phyloP scores from a whole-genome alignment of 192 early-diverging fungal genomes.

The Backusella sp. region DNA sequence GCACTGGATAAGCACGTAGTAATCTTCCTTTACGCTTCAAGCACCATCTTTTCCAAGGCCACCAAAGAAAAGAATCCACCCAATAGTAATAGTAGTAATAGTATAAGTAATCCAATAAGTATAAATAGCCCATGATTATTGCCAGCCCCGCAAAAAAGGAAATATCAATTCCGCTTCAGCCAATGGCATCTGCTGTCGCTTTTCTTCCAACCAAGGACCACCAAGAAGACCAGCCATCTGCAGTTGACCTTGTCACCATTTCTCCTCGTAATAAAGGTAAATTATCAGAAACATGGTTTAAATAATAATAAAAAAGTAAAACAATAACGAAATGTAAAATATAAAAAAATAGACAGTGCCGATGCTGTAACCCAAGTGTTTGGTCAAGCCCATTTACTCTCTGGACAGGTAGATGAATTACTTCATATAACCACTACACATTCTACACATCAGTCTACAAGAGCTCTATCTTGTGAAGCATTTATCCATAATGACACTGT shows the following conservation, averaged over 20 bases:
- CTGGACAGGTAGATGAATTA: conserved; percentile 13
- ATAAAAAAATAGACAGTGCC: background rate
- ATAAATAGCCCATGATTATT: conserved; percentile 25
- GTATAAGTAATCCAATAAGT: conserved; percentile 21
- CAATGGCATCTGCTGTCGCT: conserved; percentile 5
- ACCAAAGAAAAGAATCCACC: conserved; percentile 36
- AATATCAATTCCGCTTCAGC: conserved; percentile 28
- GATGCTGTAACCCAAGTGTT: conserved; percentile 25
- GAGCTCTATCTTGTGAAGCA: conserved; percentile 27
- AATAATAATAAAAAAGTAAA: background rate
- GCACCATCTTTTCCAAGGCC: conserved; percentile 41
- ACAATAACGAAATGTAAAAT: background rate
- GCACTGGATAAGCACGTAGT: conserved; percentile 41
- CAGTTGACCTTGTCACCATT: conserved; percentile 7
- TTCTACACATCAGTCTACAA: background rate
- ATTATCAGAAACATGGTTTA: background rate
- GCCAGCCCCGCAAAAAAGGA: conserved; percentile 21
- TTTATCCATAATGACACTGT: conserved; percentile 35
- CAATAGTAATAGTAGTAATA: conserved; percentile 32
- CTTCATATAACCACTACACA: conserved; percentile 12
- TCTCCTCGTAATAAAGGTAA: conserved; percentile 7
- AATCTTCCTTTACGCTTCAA: conserved; percentile 42
- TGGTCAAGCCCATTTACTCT: conserved; percentile 10
- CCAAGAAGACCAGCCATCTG: background rate
- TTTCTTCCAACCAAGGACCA: conserved; percentile 2